Conservation (phyloP, 2,329 filamentous ascomycete species). For the Alternaria dauci region DNA sequence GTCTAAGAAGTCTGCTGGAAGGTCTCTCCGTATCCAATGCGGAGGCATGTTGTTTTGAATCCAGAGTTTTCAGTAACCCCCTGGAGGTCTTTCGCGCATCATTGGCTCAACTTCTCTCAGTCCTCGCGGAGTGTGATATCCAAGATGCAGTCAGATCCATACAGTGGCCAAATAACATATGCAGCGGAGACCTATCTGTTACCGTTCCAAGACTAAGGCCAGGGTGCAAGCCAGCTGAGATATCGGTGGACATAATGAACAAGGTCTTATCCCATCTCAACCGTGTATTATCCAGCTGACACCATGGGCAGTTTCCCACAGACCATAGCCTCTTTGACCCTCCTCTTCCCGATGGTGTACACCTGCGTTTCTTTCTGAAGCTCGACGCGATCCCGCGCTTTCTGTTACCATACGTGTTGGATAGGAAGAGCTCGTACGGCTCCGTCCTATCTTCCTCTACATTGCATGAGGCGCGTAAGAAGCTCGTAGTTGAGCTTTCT, state of each 20-base stretch:
- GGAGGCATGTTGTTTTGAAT: too few species aligned
- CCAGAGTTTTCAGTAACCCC: slow-evolving; percentile 29
- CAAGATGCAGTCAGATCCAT: slow-evolving; percentile 35
- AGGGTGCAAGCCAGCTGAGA: slow-evolving; percentile 29
- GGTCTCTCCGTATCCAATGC: too few species aligned
- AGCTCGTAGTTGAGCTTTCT: slow-evolving; percentile 73
- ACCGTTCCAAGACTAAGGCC: slow-evolving; percentile 38
- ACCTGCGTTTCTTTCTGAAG: slow-evolving; percentile 75
- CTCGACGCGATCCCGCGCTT: slow-evolving; percentile 64
- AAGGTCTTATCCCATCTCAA: slow-evolving; percentile 24
- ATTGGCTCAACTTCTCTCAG: slow-evolving; percentile 32
- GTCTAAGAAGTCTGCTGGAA: too few species aligned
- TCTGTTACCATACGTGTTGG: slow-evolving; percentile 67
- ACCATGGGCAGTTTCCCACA: slow-evolving; percentile 64
- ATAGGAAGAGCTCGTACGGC: too few species aligned
- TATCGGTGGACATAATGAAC: slow-evolving; percentile 31
- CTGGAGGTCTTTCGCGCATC: slow-evolving; percentile 38
- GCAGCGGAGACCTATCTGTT: slow-evolving; percentile 39
- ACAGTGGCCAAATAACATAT: slow-evolving; percentile 42
- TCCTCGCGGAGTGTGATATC: slow-evolving; percentile 23
- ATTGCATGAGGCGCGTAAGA: slow-evolving; percentile 62
- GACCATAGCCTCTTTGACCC: slow-evolving; percentile 71
- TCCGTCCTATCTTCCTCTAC: not conserved
- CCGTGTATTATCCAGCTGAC: not conserved
- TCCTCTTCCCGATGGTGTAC: slow-evolving; percentile 67